Conservation (phyloP, 805 yeast species). For the Nakazawaea populi region DNA sequence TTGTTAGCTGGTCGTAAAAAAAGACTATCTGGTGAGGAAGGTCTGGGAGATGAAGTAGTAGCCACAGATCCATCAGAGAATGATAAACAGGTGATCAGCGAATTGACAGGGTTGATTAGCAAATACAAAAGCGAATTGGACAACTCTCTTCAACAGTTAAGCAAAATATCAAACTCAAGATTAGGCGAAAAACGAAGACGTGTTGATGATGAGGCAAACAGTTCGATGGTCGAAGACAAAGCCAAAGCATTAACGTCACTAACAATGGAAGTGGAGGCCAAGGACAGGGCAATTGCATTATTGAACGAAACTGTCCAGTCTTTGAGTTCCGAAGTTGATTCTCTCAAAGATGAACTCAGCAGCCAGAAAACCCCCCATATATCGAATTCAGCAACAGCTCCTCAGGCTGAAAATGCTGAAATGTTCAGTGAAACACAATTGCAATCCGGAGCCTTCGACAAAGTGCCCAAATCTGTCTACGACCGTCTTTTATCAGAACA, state of each 20-base stretch:
- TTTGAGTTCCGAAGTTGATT: neutral
- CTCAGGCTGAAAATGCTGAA: neutral
- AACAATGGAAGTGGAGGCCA: neutral
- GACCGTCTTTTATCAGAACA: conserved; percentile 56
- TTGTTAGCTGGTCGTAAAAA: neutral
- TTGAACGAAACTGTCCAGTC: neutral
- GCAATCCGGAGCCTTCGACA: conserved; percentile 15
- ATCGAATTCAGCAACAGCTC: too few relatives aligned
- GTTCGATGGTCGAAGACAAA: neutral
- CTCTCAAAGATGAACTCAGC: too few relatives aligned
- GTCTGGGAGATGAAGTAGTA: neutral
- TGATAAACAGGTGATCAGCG: neutral
- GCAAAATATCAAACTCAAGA: neutral
- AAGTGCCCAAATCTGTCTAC: conserved; percentile 57
- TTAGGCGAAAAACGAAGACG: neutral
- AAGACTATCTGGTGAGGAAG: neutral
- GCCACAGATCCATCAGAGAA: neutral
- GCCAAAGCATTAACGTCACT: neutral
- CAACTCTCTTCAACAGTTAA: neutral
- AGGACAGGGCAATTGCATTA: neutral
- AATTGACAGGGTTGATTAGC: neutral
- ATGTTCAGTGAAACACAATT: neutral
- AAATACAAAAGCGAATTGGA: neutral
- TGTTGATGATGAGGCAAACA: neutral
- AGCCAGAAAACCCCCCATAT: too few relatives aligned